Evolutionary conservation across 179 eudicot genomes (phyloP).

Genomic region (Patellifolia procumbens): DNA sequence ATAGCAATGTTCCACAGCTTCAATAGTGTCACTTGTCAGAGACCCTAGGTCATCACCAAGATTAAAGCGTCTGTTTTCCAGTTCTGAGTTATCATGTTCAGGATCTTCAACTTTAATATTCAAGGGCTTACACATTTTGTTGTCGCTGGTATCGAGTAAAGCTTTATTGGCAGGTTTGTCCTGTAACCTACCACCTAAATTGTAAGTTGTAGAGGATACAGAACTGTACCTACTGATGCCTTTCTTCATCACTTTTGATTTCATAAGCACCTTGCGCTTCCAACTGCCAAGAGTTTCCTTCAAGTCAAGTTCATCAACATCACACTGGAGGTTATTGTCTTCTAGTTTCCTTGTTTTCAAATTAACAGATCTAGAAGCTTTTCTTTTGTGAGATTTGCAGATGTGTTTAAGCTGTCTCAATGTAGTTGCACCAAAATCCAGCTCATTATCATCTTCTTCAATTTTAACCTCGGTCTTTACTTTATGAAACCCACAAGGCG

Average conservation of each 20-base stretch:
- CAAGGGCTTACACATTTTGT: constrained; percentile 22
- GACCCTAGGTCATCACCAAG: constrained; percentile 20
- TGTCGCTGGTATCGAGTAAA: constrained; percentile 22
- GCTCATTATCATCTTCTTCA: constrained; percentile 46
- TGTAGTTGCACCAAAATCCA: constrained; percentile 41
- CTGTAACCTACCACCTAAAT: constrained; percentile 31
- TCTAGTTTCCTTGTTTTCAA: constrained; percentile 31
- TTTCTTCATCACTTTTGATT: constrained; percentile 43
- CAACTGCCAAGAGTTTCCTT: constrained; percentile 55
- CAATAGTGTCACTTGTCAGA: constrained; percentile 9
- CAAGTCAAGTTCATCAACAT: constrained; percentile 58
- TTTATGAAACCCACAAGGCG: constrained; percentile 19
- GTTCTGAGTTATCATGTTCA: constrained; percentile 27
- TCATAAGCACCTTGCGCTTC: constrained; percentile 52
- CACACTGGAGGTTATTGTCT: constrained; percentile 21
- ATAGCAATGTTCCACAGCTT: constrained; percentile 10
- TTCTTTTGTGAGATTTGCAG: constrained; percentile 57
- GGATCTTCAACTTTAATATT: constrained; percentile 45
- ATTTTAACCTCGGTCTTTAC: constrained; percentile 40
- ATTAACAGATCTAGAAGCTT: constrained; percentile 30
- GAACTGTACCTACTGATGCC: constrained; percentile 13
- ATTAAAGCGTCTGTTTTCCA: constrained; percentile 20
- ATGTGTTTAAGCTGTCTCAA: constrained; percentile 54
- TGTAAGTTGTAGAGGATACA: constrained; percentile 19
- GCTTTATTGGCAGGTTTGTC: constrained; percentile 28